These are phyloP conservation scores for Oemleria cerasiformis DNA, from an alignment of 306 rosid genomes.

Conservation along the genomic window DNA sequence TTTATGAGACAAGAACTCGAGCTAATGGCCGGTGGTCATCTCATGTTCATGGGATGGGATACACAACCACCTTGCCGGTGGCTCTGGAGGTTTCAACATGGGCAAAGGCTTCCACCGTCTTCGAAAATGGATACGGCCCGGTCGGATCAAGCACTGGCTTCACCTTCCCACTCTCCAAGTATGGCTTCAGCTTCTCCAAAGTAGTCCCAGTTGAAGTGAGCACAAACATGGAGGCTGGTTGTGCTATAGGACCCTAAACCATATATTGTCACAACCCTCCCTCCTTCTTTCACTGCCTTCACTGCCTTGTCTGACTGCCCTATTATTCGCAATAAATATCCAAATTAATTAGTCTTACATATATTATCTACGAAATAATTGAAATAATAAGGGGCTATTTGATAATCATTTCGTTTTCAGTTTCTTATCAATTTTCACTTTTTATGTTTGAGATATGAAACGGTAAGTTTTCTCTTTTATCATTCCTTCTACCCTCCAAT, in stretches of 20 bases:
- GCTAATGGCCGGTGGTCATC: too few species aligned
- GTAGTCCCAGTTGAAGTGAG: conserved; percentile 3
- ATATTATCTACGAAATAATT: too few species aligned
- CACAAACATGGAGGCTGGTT: neutral
- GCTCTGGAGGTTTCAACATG: conserved; percentile 53
- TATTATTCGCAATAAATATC: neutral
- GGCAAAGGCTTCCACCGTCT: conserved; percentile 60
- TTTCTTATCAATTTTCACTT: too few species aligned
- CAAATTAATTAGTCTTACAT: neutral
- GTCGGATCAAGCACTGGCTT: conserved; percentile 59
- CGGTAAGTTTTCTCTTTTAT: too few species aligned
- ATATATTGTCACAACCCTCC: conserved; percentile 11
- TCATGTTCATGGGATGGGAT: conserved; percentile 47
- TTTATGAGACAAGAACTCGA: too few species aligned
- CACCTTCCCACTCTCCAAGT: conserved; percentile 58
- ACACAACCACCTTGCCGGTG: conserved; percentile 54
- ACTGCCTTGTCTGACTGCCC: neutral
- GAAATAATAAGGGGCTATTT: too few species aligned
- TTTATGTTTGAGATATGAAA: too few species aligned
- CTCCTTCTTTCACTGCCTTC: neutral
- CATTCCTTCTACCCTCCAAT: too few species aligned
- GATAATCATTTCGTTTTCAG: too few species aligned
- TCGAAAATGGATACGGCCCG: too few species aligned
- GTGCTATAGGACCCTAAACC: neutral
- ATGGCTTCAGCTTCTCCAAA: conserved; percentile 55